Evolutionary conservation across 148 eudicot species (phyloP), one percentile per base, ranked within the genome.

Genomic region (Oxyria digyna): DNA sequence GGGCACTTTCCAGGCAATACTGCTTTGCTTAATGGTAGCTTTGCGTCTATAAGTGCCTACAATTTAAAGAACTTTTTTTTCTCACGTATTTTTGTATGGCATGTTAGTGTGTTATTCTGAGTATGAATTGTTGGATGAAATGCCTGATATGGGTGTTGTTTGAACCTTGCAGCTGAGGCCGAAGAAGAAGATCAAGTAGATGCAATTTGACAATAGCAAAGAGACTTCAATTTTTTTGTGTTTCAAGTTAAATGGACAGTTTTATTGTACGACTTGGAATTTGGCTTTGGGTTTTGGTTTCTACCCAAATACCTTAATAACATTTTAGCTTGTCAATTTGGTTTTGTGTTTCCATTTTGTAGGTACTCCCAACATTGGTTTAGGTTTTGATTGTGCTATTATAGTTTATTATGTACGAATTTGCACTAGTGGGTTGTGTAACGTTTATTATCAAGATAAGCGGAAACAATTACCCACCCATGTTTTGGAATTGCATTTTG

Each of bases 151-250:
- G 12, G 8, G 29, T 1, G 7, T 49, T 6, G 23, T 23, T 54
- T 24, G 4, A 8, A 54, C 4, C 4, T 9, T 54, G 62, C 31
- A 54, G 62, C 62, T 54, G 10, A 54, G 62, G 62, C 62, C 62
- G 31, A 54, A 54, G 62, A 54, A 54, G 62, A 54, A 54, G 62
- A 54, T 54, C 62, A 54, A 54, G 62, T 54, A 54, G 8, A 24
- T 46, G 52, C 52, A 6, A 5, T 46, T 46, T n/a, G 23, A 46
- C 52, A 4, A n/a, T 46, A 9, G 50, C 20, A n/a, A 0, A n/a
- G 15, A 46, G 52, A 17, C n/a, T 13, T 43, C 15, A 1, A 1
- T 2, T 14, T 46, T n/a, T 9, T 46, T n/a, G 9, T 46, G 23
- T 3, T 46, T 18, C 5, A 23, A 23, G 52, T 6, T 4, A 17